phyloP scores from a whole-genome alignment of 352 stramenopile genomes.

The Pythium angustatum region DNA sequence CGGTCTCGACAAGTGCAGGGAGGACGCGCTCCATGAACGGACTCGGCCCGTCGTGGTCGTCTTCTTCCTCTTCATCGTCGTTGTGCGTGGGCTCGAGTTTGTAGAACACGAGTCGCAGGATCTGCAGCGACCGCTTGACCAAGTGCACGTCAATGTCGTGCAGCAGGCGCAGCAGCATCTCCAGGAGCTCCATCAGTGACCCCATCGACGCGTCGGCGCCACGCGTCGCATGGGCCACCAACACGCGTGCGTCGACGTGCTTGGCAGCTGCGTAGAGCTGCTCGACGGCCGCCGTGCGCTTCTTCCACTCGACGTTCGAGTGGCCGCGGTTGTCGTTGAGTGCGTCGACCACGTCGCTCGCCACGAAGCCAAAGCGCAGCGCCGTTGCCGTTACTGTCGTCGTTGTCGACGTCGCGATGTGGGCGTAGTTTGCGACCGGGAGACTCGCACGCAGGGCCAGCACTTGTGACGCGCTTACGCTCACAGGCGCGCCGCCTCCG shows the following conservation, averaged over 20 bases:
- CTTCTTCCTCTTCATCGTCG: neutral
- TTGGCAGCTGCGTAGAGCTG: constrained; percentile 49
- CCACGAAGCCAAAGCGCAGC: constrained; percentile 53
- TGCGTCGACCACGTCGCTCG: constrained; percentile 36
- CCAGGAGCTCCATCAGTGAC: constrained; percentile 35
- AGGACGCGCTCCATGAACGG: constrained; percentile 49
- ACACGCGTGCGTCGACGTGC: constrained; percentile 27
- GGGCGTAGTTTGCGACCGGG: too few relatives aligned
- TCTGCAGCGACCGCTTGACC: constrained; percentile 67
- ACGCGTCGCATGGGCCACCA: neutral
- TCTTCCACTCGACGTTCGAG: constrained; percentile 79
- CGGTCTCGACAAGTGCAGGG: constrained; percentile 50
- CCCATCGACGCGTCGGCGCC: neutral
- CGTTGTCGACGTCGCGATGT: too few relatives aligned
- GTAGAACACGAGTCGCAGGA: constrained; percentile 50
- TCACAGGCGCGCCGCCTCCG: neutral
- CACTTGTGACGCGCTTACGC: constrained; percentile 26
- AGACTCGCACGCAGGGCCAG: constrained; percentile 24
- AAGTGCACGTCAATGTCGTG: constrained; percentile 68
- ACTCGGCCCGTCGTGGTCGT: constrained; percentile 3
- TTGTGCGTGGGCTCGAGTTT: constrained; percentile 36
- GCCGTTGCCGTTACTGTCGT: neutral
- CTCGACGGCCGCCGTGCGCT: constrained; percentile 54
- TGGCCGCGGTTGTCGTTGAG: constrained; percentile 44
- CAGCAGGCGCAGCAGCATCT: constrained; percentile 50